Conservation (phyloP, 2,329 filamentous ascomycete genomes). For the Fusarium begoniae region DNA sequence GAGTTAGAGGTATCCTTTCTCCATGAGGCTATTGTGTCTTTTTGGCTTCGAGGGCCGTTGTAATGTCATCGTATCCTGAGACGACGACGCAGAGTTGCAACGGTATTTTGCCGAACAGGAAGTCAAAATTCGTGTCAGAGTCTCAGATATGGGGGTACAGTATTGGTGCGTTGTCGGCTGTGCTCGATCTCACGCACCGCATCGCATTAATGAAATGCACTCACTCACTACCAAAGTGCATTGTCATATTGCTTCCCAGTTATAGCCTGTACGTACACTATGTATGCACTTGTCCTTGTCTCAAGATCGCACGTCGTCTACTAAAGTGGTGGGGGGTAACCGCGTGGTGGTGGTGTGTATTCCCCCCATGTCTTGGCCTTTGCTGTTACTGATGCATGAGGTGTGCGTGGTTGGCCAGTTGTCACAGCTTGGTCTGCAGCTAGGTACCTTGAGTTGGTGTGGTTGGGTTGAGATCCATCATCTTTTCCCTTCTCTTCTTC, state of each 20-base stretch:
- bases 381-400: slow-evolving; percentile 13
- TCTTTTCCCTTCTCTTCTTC: slow-evolving; percentile 4
- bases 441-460: slow-evolving; percentile 21
- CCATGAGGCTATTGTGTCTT: background rate
- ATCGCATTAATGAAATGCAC: slow-evolving; percentile 13
- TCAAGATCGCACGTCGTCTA: slow-evolving; percentile 24
- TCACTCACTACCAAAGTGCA: background rate
- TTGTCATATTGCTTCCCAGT: slow-evolving; percentile 18
- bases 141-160: background rate
- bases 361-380: slow-evolving; percentile 3
- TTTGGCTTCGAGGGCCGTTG: background rate
- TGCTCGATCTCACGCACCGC: slow-evolving; percentile 26
- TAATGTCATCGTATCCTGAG: slow-evolving; percentile 3
- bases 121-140: slow-evolving; percentile 10
- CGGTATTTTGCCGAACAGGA: background rate
- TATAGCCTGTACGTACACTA: slow-evolving; percentile 8
- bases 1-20: background rate
- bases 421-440: slow-evolving; percentile 22
- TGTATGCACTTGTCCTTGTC: background rate
- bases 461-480: slow-evolving; percentile 21
- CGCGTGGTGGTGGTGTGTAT: slow-evolving; percentile 8
- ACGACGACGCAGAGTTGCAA: background rate
- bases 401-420: slow-evolving; percentile 28
- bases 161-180: slow-evolving; percentile 27
- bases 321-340: slow-evolving; percentile 25